Conservation (phyloP, 495 filamentous ascomycete species). For the Xylaria telfairii region DNA sequence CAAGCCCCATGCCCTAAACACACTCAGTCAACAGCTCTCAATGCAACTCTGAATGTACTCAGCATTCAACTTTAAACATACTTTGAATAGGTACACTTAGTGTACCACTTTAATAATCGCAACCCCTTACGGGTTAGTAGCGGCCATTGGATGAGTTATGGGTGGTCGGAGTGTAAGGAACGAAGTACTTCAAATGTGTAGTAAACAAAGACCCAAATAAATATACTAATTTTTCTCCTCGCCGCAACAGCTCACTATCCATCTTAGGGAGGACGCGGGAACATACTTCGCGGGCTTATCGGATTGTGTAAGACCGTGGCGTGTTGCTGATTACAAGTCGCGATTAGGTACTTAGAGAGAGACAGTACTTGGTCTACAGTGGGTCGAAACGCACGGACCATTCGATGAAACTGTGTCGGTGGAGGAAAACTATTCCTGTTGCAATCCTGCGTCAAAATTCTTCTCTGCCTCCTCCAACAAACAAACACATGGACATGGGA, state of each 20-base stretch:
- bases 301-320: not conserved
- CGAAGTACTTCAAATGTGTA: too few relatives aligned
- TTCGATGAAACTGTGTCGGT: not conserved
- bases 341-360: not conserved
- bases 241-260: not conserved
- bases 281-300: not conserved
- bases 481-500: not conserved
- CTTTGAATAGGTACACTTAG: too few relatives aligned
- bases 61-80: too few relatives aligned
- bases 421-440: not conserved
- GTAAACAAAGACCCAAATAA: not conserved
- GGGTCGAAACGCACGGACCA: not conserved
- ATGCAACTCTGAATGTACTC: too few relatives aligned
- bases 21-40: too few relatives aligned
- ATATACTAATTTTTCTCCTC: not conserved
- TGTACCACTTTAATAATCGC: too few relatives aligned
- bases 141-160: too few relatives aligned
- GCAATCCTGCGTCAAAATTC: not conserved
- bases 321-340: not conserved
- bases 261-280: not conserved
- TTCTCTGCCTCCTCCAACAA: constrained; percentile 5
- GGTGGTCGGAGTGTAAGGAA: too few relatives aligned
- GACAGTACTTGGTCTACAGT: too few relatives aligned
- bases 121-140: too few relatives aligned
- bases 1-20: too few relatives aligned